Conservation (phyloP, 192 early-diverging fungal genomes). For the Coemansia sp. region DNA sequence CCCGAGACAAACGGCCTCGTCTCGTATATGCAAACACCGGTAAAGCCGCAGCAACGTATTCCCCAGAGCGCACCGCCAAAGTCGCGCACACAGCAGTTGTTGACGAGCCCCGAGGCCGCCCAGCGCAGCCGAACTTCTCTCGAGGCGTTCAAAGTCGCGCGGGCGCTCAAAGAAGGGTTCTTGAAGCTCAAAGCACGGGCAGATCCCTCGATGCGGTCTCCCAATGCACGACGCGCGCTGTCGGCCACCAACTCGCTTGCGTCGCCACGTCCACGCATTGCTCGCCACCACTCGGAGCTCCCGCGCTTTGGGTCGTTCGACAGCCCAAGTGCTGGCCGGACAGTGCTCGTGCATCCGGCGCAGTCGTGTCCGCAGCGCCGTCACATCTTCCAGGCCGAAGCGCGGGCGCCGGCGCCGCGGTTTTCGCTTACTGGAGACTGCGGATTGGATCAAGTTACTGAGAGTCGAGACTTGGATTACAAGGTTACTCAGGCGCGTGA, state of each 20-base stretch:
- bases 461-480: background rate
- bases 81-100: slow-evolving; percentile 18
- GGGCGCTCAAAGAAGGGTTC: slow-evolving; percentile 47
- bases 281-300: slow-evolving; percentile 34
- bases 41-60: slow-evolving; percentile 5
- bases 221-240: slow-evolving; percentile 24
- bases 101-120: slow-evolving; percentile 33
- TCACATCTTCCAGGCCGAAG: background rate
- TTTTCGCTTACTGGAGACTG: background rate
- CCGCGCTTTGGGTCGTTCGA: slow-evolving; percentile 15
- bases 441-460: too few relatives aligned
- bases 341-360: slow-evolving; percentile 8
- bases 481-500: background rate
- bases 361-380: slow-evolving; percentile 33
- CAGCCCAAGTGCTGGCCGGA: background rate
- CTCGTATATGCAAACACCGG: background rate
- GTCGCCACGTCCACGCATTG: slow-evolving; percentile 1
- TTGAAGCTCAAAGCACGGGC: slow-evolving; percentile 38
- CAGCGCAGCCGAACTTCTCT: slow-evolving; percentile 38
- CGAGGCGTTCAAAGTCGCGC: slow-evolving; percentile 43
- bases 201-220: slow-evolving; percentile 17
- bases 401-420: slow-evolving; percentile 13
- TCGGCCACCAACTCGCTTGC: slow-evolving; percentile 25
- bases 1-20: background rate
- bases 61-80: slow-evolving; percentile 36